These are phyloP conservation scores for Aspergillus baeticus DNA, from an alignment of 495 filamentous ascomycete genomes.

Conservation along the genomic window DNA sequence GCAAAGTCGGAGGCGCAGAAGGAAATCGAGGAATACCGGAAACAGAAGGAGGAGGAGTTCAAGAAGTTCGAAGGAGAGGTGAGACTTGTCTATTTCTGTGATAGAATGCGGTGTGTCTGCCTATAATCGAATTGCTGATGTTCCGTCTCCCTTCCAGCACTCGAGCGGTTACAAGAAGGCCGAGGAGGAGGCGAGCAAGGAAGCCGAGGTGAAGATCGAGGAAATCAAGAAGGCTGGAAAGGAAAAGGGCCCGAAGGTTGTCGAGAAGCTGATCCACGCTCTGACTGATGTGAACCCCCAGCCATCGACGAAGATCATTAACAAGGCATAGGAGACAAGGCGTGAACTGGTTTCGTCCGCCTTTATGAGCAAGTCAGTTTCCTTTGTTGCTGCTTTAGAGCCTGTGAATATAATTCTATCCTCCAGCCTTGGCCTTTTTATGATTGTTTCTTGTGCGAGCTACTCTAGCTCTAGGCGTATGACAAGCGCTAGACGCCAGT, in stretches of 20 bases:
- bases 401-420: conserved; percentile 16
- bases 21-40: conserved; percentile 93
- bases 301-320: conserved; percentile 54
- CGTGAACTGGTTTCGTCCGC: conserved; percentile 16
- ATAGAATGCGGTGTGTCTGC: not conserved
- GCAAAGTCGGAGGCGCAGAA: conserved; percentile 94
- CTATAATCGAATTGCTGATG: conserved; percentile 13
- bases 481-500: no score
- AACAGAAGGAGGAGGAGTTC: conserved; percentile 89
- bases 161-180: conserved; percentile 83
- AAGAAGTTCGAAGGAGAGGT: conserved; percentile 94
- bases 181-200: conserved; percentile 80
- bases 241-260: conserved; percentile 74
- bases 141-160: conserved; percentile 52
- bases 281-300: conserved; percentile 77
- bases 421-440: not conserved
- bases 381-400: conserved; percentile 18
- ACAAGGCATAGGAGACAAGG: conserved; percentile 34
- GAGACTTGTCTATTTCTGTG: conserved; percentile 16
- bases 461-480: not conserved
- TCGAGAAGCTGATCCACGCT: conserved; percentile 74
- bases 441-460: not conserved
- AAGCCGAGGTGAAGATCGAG: conserved; percentile 75
- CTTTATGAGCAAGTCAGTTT: conserved; percentile 15
- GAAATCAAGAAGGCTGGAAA: conserved; percentile 79